These are phyloP conservation scores for Coriaria nepalensis DNA, from an alignment of 306 rosid genomes.

Conservation along the genomic window DNA sequence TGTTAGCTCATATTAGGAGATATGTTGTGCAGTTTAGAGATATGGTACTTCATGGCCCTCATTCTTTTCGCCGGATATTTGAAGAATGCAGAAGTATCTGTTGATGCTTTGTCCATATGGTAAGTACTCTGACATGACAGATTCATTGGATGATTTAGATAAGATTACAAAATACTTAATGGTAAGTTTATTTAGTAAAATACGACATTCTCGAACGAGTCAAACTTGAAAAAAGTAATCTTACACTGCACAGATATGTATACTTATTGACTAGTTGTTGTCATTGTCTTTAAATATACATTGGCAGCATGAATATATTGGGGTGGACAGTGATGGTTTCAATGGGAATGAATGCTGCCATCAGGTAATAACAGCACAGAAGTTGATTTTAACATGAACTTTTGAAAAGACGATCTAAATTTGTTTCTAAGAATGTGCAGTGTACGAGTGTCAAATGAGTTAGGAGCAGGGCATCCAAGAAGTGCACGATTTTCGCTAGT, in stretches of 20 bases:
- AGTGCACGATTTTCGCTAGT: conserved; percentile 55
- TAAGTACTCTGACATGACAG: conserved; percentile 5
- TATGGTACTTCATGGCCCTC: conserved; percentile 75
- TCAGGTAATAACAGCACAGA: too few relatives aligned
- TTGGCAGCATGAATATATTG: conserved; percentile 57
- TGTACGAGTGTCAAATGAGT: conserved; percentile 80
- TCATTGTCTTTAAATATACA: not conserved
- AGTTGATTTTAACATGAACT: too few relatives aligned
- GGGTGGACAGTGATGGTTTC: conserved; percentile 65
- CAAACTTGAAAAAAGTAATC: too few relatives aligned
- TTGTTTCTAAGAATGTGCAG: conserved; percentile 18
- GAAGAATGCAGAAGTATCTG: conserved; percentile 58
- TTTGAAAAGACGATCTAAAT: too few relatives aligned
- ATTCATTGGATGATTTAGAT: not conserved
- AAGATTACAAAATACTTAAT: not conserved
- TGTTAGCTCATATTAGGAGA: too few relatives aligned
- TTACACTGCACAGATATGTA: too few relatives aligned
- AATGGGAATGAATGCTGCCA: conserved; percentile 52
- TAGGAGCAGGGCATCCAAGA: conserved; percentile 81
- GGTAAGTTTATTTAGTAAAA: not conserved
- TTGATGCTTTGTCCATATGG: conserved; percentile 78
- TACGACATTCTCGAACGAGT: too few relatives aligned
- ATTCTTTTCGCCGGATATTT: conserved; percentile 74
- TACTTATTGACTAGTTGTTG: not conserved
- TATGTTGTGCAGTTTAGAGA: conserved; percentile 48